Conservation (phyloP, 441 rosid species). For the Gossypium lobatum region DNA sequence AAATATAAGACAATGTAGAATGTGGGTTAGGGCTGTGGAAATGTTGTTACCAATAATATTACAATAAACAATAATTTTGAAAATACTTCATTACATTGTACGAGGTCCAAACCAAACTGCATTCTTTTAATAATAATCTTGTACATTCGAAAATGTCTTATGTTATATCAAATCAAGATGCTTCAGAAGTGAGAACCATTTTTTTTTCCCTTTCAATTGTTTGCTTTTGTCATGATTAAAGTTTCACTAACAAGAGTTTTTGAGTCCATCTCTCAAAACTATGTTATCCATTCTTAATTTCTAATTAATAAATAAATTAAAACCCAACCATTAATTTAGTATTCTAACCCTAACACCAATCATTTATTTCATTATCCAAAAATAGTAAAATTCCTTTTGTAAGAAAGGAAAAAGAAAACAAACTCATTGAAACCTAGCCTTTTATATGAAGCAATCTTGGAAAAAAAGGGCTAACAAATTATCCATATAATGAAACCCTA, state of each 20-base stretch:
- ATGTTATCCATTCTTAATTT: background rate
- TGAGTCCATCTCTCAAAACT: background rate
- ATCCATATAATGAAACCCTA: no score
- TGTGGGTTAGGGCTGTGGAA: no score
- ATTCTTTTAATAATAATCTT: background rate
- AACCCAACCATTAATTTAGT: no score
- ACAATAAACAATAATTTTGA: background rate
- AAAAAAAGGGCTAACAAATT: background rate
- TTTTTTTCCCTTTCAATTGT: background rate
- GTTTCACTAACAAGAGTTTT: background rate
- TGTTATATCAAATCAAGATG: background rate
- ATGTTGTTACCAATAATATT: no score
- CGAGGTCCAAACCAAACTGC: no score
- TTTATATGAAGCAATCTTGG: background rate
- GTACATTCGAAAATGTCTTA: background rate
- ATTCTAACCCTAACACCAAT: no score
- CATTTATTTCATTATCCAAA: no score
- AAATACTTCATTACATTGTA: background rate
- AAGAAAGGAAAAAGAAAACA: no score
- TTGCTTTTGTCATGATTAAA: background rate
- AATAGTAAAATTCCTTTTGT: background rate
- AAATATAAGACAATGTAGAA: no score
- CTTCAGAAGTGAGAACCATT: background rate
- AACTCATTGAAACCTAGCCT: background rate
- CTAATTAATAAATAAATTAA: no score